Percentiles rank a stretch among this genome's conserved stretches.
phyloP scores from a whole-genome alignment of 2,329 filamentous ascomycete genomes.

The Plenodomus lindquistii region DNA sequence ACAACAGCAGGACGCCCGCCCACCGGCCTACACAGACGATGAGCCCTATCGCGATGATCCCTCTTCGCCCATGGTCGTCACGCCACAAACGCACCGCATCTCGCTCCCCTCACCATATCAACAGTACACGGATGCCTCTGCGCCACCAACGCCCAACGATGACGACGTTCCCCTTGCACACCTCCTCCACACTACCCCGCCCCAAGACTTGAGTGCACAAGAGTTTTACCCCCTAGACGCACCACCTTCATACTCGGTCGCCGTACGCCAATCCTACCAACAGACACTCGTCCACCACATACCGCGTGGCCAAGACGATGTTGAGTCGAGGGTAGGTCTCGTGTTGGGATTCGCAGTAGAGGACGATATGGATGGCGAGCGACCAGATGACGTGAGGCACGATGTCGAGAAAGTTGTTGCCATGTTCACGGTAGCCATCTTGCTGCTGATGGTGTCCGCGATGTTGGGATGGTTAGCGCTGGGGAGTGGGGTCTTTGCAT shows the following conservation, averaged over 20 bases:
- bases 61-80: not conserved
- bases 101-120: conserved; percentile 1
- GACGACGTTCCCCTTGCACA: conserved; percentile 37
- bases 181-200: conserved; percentile 16
- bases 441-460: conserved; percentile 25
- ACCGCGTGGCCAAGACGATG: not conserved
- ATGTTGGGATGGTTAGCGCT: conserved; percentile 22
- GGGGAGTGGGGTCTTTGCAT: conserved; percentile 7
- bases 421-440: conserved; percentile 24
- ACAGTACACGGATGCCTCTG: conserved; percentile 9
- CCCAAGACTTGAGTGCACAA: not conserved
- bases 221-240: conserved; percentile 26
- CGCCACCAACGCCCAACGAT: conserved; percentile 10
- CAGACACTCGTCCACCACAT: conserved; percentile 25
- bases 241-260: conserved; percentile 31
- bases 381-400: conserved; percentile 28
- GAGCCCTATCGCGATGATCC: conserved; percentile 13
- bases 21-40: not conserved
- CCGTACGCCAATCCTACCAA: conserved; percentile 29
- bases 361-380: conserved; percentile 13
- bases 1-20: not conserved
- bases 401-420: conserved; percentile 30
- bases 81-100: conserved; percentile 1
- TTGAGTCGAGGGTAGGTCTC: not conserved
- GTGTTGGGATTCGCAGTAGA: conserved; percentile 8